Conservation (phyloP, 345 rosid genomes). For the Boechera retrofracta region DNA sequence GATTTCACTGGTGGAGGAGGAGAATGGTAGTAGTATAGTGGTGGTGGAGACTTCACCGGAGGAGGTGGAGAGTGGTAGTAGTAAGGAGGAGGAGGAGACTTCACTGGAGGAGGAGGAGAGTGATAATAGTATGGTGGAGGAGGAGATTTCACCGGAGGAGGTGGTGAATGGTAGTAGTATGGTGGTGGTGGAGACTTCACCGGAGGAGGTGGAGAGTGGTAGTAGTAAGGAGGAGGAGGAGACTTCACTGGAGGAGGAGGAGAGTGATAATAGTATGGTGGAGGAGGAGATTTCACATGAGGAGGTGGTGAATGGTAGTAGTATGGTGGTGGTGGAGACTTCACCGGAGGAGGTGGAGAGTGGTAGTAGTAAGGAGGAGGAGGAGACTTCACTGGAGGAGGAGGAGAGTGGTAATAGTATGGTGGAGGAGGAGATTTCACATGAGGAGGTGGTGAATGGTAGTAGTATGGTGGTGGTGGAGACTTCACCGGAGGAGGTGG, state of each 20-base stretch:
- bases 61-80: conserved; percentile 47
- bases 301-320: conserved; percentile 46
- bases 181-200: conserved; percentile 48
- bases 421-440: conserved; percentile 39
- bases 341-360: conserved; percentile 52
- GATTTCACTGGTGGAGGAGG: conserved; percentile 39
- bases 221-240: conserved; percentile 36
- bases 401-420: conserved; percentile 47
- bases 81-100: conserved; percentile 1
- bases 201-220: conserved; percentile 48
- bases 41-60: not conserved
- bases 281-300: conserved; percentile 8
- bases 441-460: conserved; percentile 49
- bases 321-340: not conserved
- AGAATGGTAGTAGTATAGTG: conserved; percentile 37
- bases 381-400: conserved; percentile 42
- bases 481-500: conserved; percentile 51
- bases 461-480: conserved; percentile 42
- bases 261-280: conserved; percentile 37
- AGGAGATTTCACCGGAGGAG: conserved; percentile 46
- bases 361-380: conserved; percentile 49
- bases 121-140: conserved; percentile 45
- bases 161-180: conserved; percentile 41
- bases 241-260: conserved; percentile 38
- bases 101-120: conserved; percentile 49